phyloP scores from a whole-genome alignment of 2,329 filamentous ascomycete genomes.

The Diaporthe caulivora region DNA sequence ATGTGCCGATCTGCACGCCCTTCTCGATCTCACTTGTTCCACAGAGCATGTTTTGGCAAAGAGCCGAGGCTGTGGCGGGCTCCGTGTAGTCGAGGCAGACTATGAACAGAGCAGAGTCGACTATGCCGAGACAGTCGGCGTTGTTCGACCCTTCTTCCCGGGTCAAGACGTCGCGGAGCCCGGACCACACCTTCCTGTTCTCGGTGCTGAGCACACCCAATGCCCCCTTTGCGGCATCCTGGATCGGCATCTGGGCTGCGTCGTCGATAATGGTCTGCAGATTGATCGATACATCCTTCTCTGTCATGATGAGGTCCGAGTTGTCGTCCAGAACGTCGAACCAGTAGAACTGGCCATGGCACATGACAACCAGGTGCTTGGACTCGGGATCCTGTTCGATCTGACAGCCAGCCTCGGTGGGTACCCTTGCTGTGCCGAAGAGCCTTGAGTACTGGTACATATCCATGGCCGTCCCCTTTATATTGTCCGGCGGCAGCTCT shows the following conservation, averaged over 20 bases:
- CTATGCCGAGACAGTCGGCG: constrained; percentile 93
- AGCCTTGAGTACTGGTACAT: constrained; percentile 99
- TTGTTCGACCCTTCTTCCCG: constrained; percentile 92
- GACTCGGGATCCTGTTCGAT: constrained; percentile 95
- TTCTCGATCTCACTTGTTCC: constrained; percentile 92
- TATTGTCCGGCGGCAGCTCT: constrained; percentile 88
- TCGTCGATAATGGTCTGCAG: constrained; percentile 93
- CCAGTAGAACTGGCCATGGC: constrained; percentile 98
- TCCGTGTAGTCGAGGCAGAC: constrained; percentile 95
- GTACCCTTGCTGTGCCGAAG: constrained; percentile 94
- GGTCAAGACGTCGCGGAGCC: constrained; percentile 87
- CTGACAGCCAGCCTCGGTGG: constrained; percentile 93
- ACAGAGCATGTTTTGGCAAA: constrained; percentile 99
- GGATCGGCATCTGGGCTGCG: constrained; percentile 87
- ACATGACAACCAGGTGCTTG: constrained; percentile 93
- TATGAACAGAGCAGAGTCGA: constrained; percentile 93
- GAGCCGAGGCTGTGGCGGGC: constrained; percentile 80
- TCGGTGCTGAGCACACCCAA: constrained; percentile 95
- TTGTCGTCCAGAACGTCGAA: constrained; percentile 97
- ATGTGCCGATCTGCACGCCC: constrained; percentile 96
- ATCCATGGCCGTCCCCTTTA: constrained; percentile 87
- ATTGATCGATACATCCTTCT: constrained; percentile 92
- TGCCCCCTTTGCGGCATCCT: constrained; percentile 95
- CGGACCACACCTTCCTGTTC: constrained; percentile 96
- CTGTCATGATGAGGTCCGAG: constrained; percentile 95